Evolutionary conservation across 2,329 filamentous ascomycete genomes (phyloP), one percentile per base, ranked within the genome.

Genomic region (Polychaeton citri): DNA sequence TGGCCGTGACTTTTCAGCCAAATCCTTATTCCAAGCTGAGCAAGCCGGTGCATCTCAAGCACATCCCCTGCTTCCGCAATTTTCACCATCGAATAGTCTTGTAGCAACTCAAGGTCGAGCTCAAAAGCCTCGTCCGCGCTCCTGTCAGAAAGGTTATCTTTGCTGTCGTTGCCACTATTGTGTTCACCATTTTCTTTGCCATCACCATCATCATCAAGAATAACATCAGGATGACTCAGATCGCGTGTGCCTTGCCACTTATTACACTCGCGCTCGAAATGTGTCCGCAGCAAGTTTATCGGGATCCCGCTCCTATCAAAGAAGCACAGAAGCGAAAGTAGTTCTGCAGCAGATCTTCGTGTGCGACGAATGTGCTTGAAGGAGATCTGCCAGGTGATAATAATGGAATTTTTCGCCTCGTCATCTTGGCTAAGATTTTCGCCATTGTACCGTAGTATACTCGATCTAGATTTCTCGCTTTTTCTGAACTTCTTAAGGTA

Each of bases 401-500:
- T 10, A 18, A 50, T 40, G n/a, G 40, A 43, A 38, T 43, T 43
- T 2, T 15, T 34, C 5, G 39, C 43, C 5, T 44, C 35, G 2
- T 35, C 17, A 30, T 48, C 40, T 21, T 42, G 35, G 18, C 39
- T n/a, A 3, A 35, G 31, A 6, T 47, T 37, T 3, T 8, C 12
- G 2, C 7, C 19, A 13, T 36, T 7, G 7, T 7, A 7, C 21
- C n/a, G 7, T n/a, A 24, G 21, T n/a, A 24, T 7, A 8, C 21
- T 24, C 7, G 21, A 24, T n/a, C 21, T 24, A 8, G 21, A 7
- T n/a, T n/a, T 24, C 7, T 24, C 21, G 21, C 21, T 24, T n/a
- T n/a, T 24, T 7, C n/a, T 24, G n/a, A 24, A n/a, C 21, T 24
- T n/a, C n/a, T 51, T 34, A 2, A 69, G 38, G 36, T 71, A 71